Evolutionary conservation across 441 rosid genomes (phyloP).

Genomic region (Sinapis alba): DNA sequence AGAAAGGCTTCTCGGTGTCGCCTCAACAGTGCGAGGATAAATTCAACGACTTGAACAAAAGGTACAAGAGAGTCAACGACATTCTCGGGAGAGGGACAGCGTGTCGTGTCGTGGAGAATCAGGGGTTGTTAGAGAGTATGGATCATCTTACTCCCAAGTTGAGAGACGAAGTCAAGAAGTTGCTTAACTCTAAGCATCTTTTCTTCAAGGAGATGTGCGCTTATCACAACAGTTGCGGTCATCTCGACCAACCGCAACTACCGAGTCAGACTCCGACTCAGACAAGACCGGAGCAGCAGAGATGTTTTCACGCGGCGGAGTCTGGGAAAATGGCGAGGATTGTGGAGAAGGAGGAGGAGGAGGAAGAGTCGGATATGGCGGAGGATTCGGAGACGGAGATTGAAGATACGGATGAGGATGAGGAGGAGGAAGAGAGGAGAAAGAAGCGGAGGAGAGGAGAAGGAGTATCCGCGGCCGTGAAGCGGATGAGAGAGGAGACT

Average conservation of each 20-base stretch:
- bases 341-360: not conserved
- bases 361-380: conserved; percentile 23
- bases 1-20: conserved; percentile 92
- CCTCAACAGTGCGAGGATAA: conserved; percentile 99
- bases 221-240: conserved; percentile 86
- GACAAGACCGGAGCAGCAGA: conserved; percentile 38
- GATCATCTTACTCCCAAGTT: conserved; percentile 66
- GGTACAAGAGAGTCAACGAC: conserved; percentile 96
- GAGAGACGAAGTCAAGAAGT: conserved; percentile 84
- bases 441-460: conserved; percentile 35
- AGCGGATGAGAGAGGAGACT: conserved; percentile 53
- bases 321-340: not conserved
- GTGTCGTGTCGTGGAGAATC: conserved; percentile 92
- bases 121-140: conserved; percentile 75
- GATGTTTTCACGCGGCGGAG: conserved; percentile 54
- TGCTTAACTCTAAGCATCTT: conserved; percentile 88
- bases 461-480: conserved; percentile 44
- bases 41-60: conserved; percentile 93
- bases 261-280: conserved; percentile 36
- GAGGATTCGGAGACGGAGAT: conserved; percentile 39
- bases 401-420: conserved; percentile 37
- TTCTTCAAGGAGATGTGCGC: conserved; percentile 98
- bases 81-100: conserved; percentile 72
- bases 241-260: conserved; percentile 46
- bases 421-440: conserved; percentile 42